Percentiles rank a stretch among this genome's conserved stretches.
phyloP scores from a whole-genome alignment of 352 stramenopile species.

The Globisporangium nunn region DNA sequence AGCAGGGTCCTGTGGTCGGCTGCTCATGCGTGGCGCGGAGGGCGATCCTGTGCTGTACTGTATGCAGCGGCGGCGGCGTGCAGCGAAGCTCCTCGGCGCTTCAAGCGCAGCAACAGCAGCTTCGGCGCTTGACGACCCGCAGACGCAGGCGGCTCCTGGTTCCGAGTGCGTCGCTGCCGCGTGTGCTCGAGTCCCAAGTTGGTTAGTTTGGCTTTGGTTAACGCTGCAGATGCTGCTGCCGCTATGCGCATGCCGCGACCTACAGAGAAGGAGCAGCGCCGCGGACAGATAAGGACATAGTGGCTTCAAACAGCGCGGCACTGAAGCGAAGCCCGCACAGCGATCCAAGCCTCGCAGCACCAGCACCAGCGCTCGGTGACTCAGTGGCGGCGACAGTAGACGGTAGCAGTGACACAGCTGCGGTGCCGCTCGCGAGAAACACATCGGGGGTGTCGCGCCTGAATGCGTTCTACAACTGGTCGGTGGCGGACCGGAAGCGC shows the following conservation, averaged over 20 bases:
- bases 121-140: background rate
- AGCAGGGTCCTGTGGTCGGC: background rate
- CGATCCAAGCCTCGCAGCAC: background rate
- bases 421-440: slow-evolving; percentile 12
- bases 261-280: background rate
- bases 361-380: background rate
- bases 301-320: background rate
- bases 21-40: background rate
- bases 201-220: too few species aligned
- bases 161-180: too few species aligned
- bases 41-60: background rate
- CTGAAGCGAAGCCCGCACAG: background rate
- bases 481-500: slow-evolving; percentile 24
- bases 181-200: too few species aligned
- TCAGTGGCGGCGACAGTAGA: background rate
- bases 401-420: background rate
- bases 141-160: background rate
- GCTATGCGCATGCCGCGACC: too few species aligned
- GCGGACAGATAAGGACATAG: background rate
- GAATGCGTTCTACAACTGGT: slow-evolving; percentile 26
- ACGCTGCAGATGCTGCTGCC: too few species aligned
- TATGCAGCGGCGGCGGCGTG: slow-evolving; percentile 47
- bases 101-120: background rate
- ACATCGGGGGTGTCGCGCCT: slow-evolving; percentile 4
- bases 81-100: slow-evolving; percentile 36